Base-by-base conservation (phyloP, 805 yeast genomes). In the Zygoascus biomembranicola region DNA sequence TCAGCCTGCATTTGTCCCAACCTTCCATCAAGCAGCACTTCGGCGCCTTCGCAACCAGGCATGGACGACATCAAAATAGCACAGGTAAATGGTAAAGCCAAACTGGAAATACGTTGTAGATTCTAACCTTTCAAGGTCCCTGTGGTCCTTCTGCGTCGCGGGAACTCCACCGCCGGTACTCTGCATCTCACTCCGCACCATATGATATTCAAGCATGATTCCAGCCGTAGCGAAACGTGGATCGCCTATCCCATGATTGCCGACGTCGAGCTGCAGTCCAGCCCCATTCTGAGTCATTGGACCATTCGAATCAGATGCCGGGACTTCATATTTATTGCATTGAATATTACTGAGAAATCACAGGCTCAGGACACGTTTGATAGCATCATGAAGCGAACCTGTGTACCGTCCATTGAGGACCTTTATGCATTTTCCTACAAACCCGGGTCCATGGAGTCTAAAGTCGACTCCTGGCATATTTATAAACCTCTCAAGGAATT, bases 211-310 rank as follows among this genome's bases (percentile, higher is more conserved):
- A 69, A 66, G 8, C 63, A 63, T 14, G 55, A 54, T 2, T 58
- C 56, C 59, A 65, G 60, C 23, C 60, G 60, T 8, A 73, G 81
- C 54, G 98, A 94, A 66, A 79, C 88, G 32, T 94, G 98, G 99
- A 77, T 89, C 32, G 85, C 95, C 55, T 92, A 89, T 67, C 97
- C 97, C 1, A 79, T 90, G 57, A 82, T 90, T 32, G 84, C 80
- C 48, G 74, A 67, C 43, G 63, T 62, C 26, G 59, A 61, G 47
- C 58, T 65, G 41, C 57, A 54, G 51, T 56, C 19, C 49, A 55
- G 52, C 31, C 50, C 45, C 11, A 18, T 56, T 5, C 32, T 53
- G 14, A 60, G 55, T 28, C 60, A 50, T 46, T 63, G 84, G 5
- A 80, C 81, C 55, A 70, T 92, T 47, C 78, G 95, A 47, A 64